Conservation (phyloP, 495 filamentous ascomycete species). For the Aspergillus biplanus region DNA sequence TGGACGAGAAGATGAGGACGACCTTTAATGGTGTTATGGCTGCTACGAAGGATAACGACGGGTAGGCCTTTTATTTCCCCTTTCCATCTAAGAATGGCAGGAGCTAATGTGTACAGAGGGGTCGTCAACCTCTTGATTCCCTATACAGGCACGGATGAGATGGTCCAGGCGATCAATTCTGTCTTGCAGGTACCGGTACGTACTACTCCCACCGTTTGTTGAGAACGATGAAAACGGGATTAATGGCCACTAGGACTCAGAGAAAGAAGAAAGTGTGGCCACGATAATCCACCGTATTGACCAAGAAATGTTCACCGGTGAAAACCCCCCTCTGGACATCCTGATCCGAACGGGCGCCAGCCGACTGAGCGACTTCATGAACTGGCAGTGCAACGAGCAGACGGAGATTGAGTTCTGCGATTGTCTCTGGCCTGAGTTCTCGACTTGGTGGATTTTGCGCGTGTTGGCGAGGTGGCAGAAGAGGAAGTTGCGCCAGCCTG, state of each 20-base stretch:
- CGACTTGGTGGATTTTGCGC: neutral
- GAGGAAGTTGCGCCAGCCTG: neutral
- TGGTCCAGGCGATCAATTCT: neutral
- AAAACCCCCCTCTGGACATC: neutral
- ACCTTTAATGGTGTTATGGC: neutral
- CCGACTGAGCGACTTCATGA: neutral
- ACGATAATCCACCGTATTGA: neutral
- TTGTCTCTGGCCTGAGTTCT: neutral
- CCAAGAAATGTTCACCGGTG: neutral
- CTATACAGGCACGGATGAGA: neutral
- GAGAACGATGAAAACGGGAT: neutral
- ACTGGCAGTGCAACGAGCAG: neutral
- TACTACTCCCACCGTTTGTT: neutral
- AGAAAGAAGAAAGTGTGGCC: neutral
- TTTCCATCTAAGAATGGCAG: neutral
- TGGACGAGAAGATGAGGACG: neutral
- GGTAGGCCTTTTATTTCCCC: neutral
- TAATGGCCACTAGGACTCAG: neutral
- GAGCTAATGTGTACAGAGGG: neutral
- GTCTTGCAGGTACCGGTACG: neutral
- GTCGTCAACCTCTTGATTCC: neutral
- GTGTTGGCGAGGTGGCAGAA: neutral
- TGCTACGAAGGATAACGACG: neutral
- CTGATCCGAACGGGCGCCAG: neutral
- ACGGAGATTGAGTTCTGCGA: neutral